Percentiles rank a stretch among this genome's conserved stretches.
Conservation (phyloP, 768 basidiomycete species). For the Sporobolomyces phaffii region DNA sequence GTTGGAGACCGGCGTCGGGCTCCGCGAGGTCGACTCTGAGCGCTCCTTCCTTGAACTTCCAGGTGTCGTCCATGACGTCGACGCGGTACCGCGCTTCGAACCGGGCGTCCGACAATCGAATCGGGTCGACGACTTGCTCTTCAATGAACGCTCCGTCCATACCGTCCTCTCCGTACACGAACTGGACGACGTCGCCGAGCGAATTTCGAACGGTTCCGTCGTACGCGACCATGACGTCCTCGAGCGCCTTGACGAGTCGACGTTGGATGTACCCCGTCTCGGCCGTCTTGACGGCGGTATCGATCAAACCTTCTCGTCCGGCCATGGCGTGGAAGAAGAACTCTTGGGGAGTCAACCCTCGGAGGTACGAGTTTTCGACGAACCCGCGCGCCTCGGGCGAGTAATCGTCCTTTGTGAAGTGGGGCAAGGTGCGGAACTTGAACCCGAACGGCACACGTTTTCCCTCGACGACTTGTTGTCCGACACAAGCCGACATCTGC, state of each 20-base stretch:
- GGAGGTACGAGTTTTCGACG: slow-evolving; percentile 96
- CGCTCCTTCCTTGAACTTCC: slow-evolving; percentile 70
- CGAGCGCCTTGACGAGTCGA: slow-evolving; percentile 92
- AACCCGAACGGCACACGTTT: slow-evolving; percentile 98
- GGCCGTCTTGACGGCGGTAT: slow-evolving; percentile 98
- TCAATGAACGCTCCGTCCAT: slow-evolving; percentile 99
- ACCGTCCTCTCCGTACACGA: slow-evolving; percentile 95
- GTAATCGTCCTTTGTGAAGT: slow-evolving; percentile 98
- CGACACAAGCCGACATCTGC: slow-evolving; percentile 99
- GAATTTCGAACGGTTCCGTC: slow-evolving; percentile 98
- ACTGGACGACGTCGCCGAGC: slow-evolving; percentile 89
- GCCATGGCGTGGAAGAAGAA: slow-evolving; percentile 99
- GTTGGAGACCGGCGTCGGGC: slow-evolving; percentile 68
- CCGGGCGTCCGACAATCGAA: slow-evolving; percentile 67
- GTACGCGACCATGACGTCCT: slow-evolving; percentile 95
- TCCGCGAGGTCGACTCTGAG: slow-evolving; percentile 77
- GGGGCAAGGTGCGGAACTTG: slow-evolving; percentile 89
- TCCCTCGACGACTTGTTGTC: slow-evolving; percentile 96
- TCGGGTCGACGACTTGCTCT: slow-evolving; percentile 86
- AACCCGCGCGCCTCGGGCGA: slow-evolving; percentile 96
- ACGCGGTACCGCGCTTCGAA: slow-evolving; percentile 93
- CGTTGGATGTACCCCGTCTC: slow-evolving; percentile 99
- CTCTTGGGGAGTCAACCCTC: slow-evolving; percentile 88
- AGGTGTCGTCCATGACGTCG: slow-evolving; percentile 69
- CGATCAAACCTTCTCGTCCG: slow-evolving; percentile 96